Conservation (phyloP, 2,329 filamentous ascomycete species). For the Orbilia brochopaga region DNA sequence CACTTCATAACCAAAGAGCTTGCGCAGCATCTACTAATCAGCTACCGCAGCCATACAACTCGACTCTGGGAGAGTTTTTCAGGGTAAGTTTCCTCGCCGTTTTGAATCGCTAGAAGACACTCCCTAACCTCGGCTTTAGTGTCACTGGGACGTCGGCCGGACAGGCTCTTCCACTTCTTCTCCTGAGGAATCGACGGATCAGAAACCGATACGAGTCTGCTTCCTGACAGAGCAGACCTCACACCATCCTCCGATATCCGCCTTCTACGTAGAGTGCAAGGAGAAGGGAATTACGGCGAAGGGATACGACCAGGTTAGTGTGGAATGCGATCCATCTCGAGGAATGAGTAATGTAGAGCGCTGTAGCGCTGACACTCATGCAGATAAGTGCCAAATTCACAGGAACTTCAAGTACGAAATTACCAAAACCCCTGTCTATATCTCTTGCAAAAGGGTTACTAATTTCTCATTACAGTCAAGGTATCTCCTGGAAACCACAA, state of each 20-base stretch:
- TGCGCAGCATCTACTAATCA: constrained; percentile 6
- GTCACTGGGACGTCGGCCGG: constrained; percentile 92
- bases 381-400: constrained; percentile 93
- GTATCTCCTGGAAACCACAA: constrained; percentile 93
- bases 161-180: constrained; percentile 69
- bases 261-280: constrained; percentile 90
- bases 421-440: neutral
- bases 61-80: constrained; percentile 95
- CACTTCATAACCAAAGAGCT: neutral
- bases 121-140: constrained; percentile 63
- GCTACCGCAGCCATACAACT: constrained; percentile 78
- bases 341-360: neutral
- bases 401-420: constrained; percentile 70
- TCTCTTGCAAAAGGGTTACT: neutral
- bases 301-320: constrained; percentile 78
- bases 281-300: constrained; percentile 85
- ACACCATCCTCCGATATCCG: constrained; percentile 95
- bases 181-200: constrained; percentile 53
- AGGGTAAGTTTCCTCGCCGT: constrained; percentile 65
- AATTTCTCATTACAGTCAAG: constrained; percentile 66
- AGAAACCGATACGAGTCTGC: constrained; percentile 74
- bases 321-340: constrained; percentile 7
- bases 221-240: constrained; percentile 98
- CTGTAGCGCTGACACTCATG: neutral
- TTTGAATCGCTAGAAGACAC: neutral